phyloP scores from a whole-genome alignment of 2,329 filamentous ascomycete species.

The Aspergillus pseudoterreus region DNA sequence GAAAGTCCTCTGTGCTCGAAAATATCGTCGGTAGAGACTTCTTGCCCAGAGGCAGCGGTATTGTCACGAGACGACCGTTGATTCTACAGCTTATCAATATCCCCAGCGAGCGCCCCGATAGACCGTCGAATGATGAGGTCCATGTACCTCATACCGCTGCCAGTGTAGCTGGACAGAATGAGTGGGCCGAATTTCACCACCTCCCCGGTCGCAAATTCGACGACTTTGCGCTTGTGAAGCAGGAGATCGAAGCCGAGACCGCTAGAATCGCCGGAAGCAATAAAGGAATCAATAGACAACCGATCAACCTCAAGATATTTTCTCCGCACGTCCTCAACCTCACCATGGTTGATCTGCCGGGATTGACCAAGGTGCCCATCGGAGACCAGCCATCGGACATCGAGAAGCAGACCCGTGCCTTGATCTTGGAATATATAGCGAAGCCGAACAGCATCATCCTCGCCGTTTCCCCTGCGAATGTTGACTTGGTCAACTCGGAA shows the following conservation, averaged over 20 bases:
- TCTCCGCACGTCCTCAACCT: slow-evolving; percentile 94
- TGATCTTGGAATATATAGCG: slow-evolving; percentile 97
- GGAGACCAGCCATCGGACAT: slow-evolving; percentile 97
- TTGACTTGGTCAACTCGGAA: slow-evolving; percentile 97
- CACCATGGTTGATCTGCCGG: slow-evolving; percentile 92
- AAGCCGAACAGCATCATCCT: slow-evolving; percentile 98
- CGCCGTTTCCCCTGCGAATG: slow-evolving; percentile 94
- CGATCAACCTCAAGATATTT: slow-evolving; percentile 98
- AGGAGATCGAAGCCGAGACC: slow-evolving; percentile 96
- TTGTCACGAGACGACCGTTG: slow-evolving; percentile 88
- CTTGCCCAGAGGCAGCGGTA: slow-evolving; percentile 90
- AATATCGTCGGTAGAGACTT: slow-evolving; percentile 99
- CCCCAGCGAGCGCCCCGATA: slow-evolving; percentile 67
- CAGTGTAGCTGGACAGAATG: slow-evolving; percentile 62
- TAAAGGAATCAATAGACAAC: slow-evolving; percentile 95
- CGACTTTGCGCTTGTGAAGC: slow-evolving; percentile 88
- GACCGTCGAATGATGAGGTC: slow-evolving; percentile 60
- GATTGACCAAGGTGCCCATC: slow-evolving; percentile 96
- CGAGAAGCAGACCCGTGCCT: slow-evolving; percentile 93
- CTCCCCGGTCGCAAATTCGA: slow-evolving; percentile 84
- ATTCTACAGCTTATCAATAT: slow-evolving; percentile 99
- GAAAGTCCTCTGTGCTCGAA: slow-evolving; percentile 97
- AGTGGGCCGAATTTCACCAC: slow-evolving; percentile 97
- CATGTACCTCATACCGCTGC: slow-evolving; percentile 73
- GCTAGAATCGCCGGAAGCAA: slow-evolving; percentile 92